These are phyloP conservation scores for Teratosphaeria pseudoeucalypti DNA, from an alignment of 2,329 filamentous ascomycete species.

Conservation along the genomic window DNA sequence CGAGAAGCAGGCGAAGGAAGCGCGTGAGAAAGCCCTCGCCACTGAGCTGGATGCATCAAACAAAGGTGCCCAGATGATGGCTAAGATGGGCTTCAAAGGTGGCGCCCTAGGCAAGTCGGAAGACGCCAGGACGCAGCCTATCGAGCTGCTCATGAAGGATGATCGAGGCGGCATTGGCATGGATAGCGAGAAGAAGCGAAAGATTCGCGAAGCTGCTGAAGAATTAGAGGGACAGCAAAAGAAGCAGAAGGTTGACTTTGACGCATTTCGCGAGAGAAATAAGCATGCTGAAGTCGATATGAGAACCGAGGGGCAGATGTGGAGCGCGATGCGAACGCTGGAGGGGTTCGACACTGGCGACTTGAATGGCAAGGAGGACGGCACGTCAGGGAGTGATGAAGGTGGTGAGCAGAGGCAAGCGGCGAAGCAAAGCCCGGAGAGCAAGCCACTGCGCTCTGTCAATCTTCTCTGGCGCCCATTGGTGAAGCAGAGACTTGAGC, in stretches of 20 bases:
- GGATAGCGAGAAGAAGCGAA: slow-evolving; percentile 74
- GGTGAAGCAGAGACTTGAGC: slow-evolving; percentile 57
- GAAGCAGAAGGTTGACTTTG: slow-evolving; percentile 52
- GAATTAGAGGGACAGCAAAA: slow-evolving; percentile 42
- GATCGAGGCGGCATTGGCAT: slow-evolving; percentile 74
- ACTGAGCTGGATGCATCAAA: slow-evolving; percentile 60
- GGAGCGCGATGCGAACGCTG: slow-evolving; percentile 71
- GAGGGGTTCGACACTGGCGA: slow-evolving; percentile 57
- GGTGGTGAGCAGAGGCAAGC: background rate
- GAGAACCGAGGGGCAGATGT: slow-evolving; percentile 57
- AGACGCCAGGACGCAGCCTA: slow-evolving; percentile 54
- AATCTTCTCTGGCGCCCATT: slow-evolving; percentile 73
- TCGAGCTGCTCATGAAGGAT: slow-evolving; percentile 66
- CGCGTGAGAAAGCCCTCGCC: slow-evolving; percentile 65
- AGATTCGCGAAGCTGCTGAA: slow-evolving; percentile 47
- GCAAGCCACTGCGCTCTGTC: slow-evolving; percentile 40
- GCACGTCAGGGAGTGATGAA: slow-evolving; percentile 2
- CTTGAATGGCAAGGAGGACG: slow-evolving; percentile 6
- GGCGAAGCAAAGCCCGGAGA: background rate
- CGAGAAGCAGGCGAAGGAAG: slow-evolving; percentile 59
- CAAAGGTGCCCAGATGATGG: slow-evolving; percentile 95
- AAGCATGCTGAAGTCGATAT: slow-evolving; percentile 59
- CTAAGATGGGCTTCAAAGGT: slow-evolving; percentile 84
- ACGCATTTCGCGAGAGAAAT: slow-evolving; percentile 63
- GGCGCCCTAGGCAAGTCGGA: slow-evolving; percentile 58